Percentiles rank a stretch among this genome's conserved stretches.
Conservation (phyloP, 2,329 filamentous ascomycete genomes). For the Dactylellina drechsleri region DNA sequence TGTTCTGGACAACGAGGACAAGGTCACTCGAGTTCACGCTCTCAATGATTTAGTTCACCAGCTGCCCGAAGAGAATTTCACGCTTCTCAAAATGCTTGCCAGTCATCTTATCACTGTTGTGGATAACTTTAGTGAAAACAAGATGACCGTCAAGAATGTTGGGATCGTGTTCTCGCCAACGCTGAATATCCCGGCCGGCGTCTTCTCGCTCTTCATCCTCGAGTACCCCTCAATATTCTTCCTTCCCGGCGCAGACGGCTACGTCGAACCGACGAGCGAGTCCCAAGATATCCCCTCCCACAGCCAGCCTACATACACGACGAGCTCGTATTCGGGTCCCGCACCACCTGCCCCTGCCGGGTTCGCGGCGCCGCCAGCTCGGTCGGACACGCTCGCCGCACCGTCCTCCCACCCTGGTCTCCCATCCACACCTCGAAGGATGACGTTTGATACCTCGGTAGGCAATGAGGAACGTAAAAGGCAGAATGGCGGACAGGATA, state of each 20-base stretch:
- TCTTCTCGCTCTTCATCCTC: conserved; percentile 92
- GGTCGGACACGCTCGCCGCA: conserved; percentile 18
- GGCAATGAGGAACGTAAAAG: conserved; percentile 24
- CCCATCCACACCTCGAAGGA: conserved; percentile 50
- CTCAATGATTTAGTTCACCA: conserved; percentile 81
- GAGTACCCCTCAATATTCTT: conserved; percentile 90
- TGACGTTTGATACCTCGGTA: conserved; percentile 34
- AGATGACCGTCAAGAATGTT: conserved; percentile 96
- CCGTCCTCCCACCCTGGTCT: conserved; percentile 29
- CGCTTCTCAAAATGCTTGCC: conserved; percentile 83
- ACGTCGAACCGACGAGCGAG: conserved; percentile 60
- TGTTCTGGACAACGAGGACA: conserved; percentile 81
- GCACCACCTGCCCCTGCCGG: conserved; percentile 26
- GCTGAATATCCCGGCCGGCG: conserved; percentile 91
- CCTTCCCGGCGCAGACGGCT: conserved; percentile 72
- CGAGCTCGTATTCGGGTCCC: conserved; percentile 8
- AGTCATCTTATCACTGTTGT: conserved; percentile 91
- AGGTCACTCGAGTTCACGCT: conserved; percentile 77
- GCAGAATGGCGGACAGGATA: conserved; percentile 34
- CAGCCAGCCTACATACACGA: conserved; percentile 1
- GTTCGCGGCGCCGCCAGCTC: conserved; percentile 7
- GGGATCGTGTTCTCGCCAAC: conserved; percentile 98
- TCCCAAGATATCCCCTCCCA: not conserved
- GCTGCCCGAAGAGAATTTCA: conserved; percentile 81
- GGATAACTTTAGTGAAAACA: conserved; percentile 88